A percentile compares a stretch with the other conserved stretches of the same genome.
phyloP scores from a whole-genome alignment of 1,284 basidiomycete genomes.

The Naganishia sp. region DNA sequence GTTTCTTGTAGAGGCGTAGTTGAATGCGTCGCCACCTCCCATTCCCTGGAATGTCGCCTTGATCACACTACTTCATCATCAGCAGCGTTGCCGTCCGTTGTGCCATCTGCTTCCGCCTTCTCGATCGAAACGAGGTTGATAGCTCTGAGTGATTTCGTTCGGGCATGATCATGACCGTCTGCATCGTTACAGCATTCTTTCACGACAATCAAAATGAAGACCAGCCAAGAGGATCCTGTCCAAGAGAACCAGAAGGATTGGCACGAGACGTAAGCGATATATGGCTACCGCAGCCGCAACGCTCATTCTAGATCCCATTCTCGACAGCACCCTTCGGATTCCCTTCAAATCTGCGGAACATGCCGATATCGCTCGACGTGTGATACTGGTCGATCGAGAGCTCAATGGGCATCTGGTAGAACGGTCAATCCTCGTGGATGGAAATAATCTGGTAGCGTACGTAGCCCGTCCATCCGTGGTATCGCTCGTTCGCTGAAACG shows the following conservation, averaged over 20 bases:
- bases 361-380: slow-evolving; percentile 73
- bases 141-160: too few relatives aligned
- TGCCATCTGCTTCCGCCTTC: too few relatives aligned
- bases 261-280: slow-evolving; percentile 41
- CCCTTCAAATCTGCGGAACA: slow-evolving; percentile 73
- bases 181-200: too few relatives aligned
- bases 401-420: slow-evolving; percentile 75
- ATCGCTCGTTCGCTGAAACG: background rate
- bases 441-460: slow-evolving; percentile 69
- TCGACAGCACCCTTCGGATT: slow-evolving; percentile 66
- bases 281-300: background rate
- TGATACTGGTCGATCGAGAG: slow-evolving; percentile 80
- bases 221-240: slow-evolving; percentile 1
- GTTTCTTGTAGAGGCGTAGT: too few relatives aligned
- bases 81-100: too few relatives aligned
- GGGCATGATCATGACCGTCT: too few relatives aligned
- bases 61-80: too few relatives aligned
- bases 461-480: slow-evolving; percentile 1
- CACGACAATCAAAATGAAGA: slow-evolving; percentile 23
- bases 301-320: background rate
- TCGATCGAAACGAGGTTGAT: too few relatives aligned
- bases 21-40: too few relatives aligned
- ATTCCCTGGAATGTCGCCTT: too few relatives aligned
- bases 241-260: slow-evolving; percentile 34
- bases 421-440: slow-evolving; percentile 65